Conservation (phyloP, 2,329 filamentous ascomycete genomes). For the Macroventuria anomochaeta region DNA sequence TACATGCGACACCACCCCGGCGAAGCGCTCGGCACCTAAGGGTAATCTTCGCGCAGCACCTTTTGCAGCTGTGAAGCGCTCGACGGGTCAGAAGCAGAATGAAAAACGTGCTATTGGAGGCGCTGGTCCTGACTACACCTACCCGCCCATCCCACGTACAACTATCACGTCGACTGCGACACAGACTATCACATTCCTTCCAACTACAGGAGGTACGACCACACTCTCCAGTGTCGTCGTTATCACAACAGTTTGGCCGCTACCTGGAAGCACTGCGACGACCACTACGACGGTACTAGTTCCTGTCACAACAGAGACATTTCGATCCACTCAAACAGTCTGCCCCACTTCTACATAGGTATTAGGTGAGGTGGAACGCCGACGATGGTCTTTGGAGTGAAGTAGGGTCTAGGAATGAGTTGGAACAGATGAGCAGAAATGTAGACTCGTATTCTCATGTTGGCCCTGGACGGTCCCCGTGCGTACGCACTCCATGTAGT, state of each 20-base stretch:
- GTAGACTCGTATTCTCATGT: no score
- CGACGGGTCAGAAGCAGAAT: not conserved
- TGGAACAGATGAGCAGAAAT: no score
- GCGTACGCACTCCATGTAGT: no score
- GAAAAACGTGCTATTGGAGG: conserved; percentile 17
- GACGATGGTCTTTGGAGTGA: no score
- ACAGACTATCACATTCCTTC: conserved; percentile 3
- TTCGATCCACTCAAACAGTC: not conserved
- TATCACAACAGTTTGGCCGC: not conserved
- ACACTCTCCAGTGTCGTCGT: conserved; percentile 8
- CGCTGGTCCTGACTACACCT: conserved; percentile 26
- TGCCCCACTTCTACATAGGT: not conserved
- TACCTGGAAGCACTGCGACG: conserved; percentile 4
- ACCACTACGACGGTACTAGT: not conserved
- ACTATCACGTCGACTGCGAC: conserved; percentile 14
- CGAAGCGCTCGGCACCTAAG: conserved; percentile 25
- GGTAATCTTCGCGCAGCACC: conserved; percentile 18
- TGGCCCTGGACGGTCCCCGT: no score
- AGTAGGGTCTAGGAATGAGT: no score
- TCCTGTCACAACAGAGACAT: not conserved
- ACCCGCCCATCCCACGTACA: conserved; percentile 20
- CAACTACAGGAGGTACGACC: not conserved
- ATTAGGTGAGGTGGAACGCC: no score
- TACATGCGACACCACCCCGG: conserved; percentile 47
- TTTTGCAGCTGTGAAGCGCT: conserved; percentile 12